phyloP scores from a whole-genome alignment of 2,329 filamentous ascomycete genomes.

The Bimuria novae-zelandiae region DNA sequence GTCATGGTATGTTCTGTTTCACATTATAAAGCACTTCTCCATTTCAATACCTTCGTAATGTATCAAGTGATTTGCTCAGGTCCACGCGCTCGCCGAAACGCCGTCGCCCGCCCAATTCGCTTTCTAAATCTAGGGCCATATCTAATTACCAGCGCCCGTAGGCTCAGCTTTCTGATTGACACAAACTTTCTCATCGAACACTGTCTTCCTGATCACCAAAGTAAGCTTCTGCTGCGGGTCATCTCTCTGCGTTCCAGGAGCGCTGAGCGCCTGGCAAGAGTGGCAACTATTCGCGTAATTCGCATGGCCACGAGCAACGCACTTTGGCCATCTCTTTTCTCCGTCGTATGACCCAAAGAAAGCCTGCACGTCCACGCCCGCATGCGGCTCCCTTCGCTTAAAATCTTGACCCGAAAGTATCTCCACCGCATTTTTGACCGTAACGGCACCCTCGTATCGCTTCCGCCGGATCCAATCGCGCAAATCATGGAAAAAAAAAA shows the following conservation, averaged over 20 bases:
- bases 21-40: too few species aligned
- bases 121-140: too few species aligned
- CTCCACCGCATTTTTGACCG: background rate
- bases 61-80: too few species aligned
- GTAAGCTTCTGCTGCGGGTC: background rate
- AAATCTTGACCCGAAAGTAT: background rate
- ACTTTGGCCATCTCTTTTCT: background rate
- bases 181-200: background rate
- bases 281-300: background rate
- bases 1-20: too few species aligned
- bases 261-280: background rate
- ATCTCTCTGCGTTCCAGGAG: background rate
- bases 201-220: background rate
- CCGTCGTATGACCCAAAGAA: conserved; percentile 9
- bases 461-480: conserved; percentile 36
- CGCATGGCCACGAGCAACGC: conserved; percentile 2
- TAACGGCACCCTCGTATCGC: conserved; percentile 28
- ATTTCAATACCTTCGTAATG: too few species aligned
- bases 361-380: conserved; percentile 10
- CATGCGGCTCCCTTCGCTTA: background rate
- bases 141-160: too few species aligned
- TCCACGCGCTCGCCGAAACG: too few species aligned
- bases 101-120: too few species aligned
- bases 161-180: too few species aligned
- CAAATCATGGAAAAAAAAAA: conserved; percentile 39